These are phyloP conservation scores for Rhodotorula sphaerocarpa DNA, from an alignment of 768 basidiomycete genomes.

Conservation along the genomic window DNA sequence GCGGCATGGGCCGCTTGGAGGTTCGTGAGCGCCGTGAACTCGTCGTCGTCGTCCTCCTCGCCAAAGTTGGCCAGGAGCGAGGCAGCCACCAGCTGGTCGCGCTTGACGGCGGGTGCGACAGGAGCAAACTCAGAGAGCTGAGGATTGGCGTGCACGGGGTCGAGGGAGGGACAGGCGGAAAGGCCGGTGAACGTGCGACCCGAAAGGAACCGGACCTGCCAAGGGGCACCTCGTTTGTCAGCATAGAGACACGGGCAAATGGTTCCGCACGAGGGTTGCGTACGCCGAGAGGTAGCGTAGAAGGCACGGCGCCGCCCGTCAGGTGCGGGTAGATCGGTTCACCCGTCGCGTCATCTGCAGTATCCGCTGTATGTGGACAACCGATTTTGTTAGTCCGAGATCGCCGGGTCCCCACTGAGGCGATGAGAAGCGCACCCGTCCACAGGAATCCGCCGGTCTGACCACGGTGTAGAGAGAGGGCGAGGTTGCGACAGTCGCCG, in stretches of 20 bases:
- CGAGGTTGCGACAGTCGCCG: conserved; percentile 69
- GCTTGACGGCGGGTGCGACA: conserved; percentile 1
- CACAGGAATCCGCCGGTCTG: conserved; percentile 75
- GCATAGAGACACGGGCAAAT: background rate
- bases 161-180: conserved; percentile 32
- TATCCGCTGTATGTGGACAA: conserved; percentile 13
- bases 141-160: background rate
- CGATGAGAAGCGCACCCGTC: conserved; percentile 48
- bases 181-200: conserved; percentile 27
- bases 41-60: conserved; percentile 2
- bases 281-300: conserved; percentile 28
- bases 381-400: too few species aligned
- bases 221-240: background rate
- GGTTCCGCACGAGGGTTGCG: background rate
- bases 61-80: conserved; percentile 10
- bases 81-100: conserved; percentile 29
- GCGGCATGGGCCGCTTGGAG: background rate
- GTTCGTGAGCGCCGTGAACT: background rate
- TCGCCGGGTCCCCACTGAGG: too few species aligned
- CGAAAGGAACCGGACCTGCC: conserved; percentile 36
- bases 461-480: conserved; percentile 58
- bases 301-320: background rate
- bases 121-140: background rate
- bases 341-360: conserved; percentile 23
- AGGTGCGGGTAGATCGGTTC: conserved; percentile 35